Percentiles rank a stretch among this genome's conserved stretches.
These are phyloP conservation scores for Excoecaria agallocha DNA, from an alignment of 345 rosid genomes.

Conservation along the genomic window DNA sequence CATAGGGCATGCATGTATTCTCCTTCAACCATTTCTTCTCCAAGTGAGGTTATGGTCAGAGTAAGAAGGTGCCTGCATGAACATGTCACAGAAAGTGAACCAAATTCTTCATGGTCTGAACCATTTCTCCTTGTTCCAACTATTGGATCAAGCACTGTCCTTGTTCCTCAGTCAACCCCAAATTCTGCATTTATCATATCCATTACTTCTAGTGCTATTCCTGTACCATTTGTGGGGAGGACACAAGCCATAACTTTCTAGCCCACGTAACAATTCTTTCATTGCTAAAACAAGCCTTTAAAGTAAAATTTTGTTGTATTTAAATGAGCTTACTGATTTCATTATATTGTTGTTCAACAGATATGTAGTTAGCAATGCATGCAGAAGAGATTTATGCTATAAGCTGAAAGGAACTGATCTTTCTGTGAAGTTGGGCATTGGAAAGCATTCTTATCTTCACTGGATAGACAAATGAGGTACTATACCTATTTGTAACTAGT, in stretches of 20 bases:
- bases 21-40: slow-evolving; percentile 49
- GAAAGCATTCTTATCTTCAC: slow-evolving; percentile 80
- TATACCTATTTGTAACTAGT: not conserved
- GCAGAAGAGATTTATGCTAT: slow-evolving; percentile 71
- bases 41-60: slow-evolving; percentile 55
- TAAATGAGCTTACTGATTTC: not conserved
- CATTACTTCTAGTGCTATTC: slow-evolving; percentile 57
- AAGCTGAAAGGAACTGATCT: slow-evolving; percentile 84
- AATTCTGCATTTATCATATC: slow-evolving; percentile 75
- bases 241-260: slow-evolving; percentile 82
- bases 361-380: slow-evolving; percentile 80
- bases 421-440: slow-evolving; percentile 57
- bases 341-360: slow-evolving; percentile 38
- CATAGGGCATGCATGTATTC: slow-evolving; percentile 74
- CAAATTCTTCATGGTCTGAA: slow-evolving; percentile 58
- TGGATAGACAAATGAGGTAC: slow-evolving; percentile 82
- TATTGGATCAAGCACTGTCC: slow-evolving; percentile 74
- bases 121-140: slow-evolving; percentile 79
- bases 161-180: slow-evolving; percentile 62
- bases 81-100: slow-evolving; percentile 35
- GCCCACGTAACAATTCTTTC: slow-evolving; percentile 50
- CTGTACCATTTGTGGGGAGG: slow-evolving; percentile 69
- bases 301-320: not conserved
- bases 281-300: slow-evolving; percentile 1
- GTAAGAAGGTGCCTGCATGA: slow-evolving; percentile 48